A percentile compares a stretch with the other conserved stretches of the same genome.
phyloP scores from a whole-genome alignment of 1,284 basidiomycete genomes.

The Fomitiporia mediterranea region DNA sequence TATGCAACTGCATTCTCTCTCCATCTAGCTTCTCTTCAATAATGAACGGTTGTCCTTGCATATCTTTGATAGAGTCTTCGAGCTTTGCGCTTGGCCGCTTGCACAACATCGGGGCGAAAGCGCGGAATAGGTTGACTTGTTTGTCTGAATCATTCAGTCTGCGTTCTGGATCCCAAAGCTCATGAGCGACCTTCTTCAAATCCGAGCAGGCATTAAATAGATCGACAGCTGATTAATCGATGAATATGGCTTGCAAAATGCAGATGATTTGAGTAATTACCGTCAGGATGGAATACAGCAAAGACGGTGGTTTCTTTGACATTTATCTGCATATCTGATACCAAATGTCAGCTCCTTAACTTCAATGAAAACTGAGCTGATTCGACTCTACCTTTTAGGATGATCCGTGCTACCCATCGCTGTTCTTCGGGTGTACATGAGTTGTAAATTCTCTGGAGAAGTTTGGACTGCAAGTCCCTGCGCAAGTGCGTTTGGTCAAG shows the following conservation, averaged over 20 bases:
- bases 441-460: constrained; percentile 75
- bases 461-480: constrained; percentile 70
- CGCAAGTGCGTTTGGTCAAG: background rate
- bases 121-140: constrained; percentile 71
- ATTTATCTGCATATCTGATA: constrained; percentile 68
- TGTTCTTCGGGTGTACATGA: constrained; percentile 79
- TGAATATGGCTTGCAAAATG: background rate
- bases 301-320: constrained; percentile 89
- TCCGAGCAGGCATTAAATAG: constrained; percentile 94
- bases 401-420: constrained; percentile 88
- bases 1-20: constrained; percentile 92
- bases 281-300: constrained; percentile 84
- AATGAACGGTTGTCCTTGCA: constrained; percentile 70
- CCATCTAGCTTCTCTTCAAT: constrained; percentile 97
- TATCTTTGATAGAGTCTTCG: constrained; percentile 78
- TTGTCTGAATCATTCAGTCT: constrained; percentile 75
- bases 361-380: background rate
- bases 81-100: constrained; percentile 77
- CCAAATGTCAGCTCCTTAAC: background rate
- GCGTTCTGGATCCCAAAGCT: constrained; percentile 61
- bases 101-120: constrained; percentile 92
- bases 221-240: constrained; percentile 47
- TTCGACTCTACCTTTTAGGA: constrained; percentile 71
- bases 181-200: constrained; percentile 85
- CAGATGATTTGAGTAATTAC: background rate